Evolutionary conservation across 179 eudicot species (phyloP).

Genomic region (Corrigiola litoralis): DNA sequence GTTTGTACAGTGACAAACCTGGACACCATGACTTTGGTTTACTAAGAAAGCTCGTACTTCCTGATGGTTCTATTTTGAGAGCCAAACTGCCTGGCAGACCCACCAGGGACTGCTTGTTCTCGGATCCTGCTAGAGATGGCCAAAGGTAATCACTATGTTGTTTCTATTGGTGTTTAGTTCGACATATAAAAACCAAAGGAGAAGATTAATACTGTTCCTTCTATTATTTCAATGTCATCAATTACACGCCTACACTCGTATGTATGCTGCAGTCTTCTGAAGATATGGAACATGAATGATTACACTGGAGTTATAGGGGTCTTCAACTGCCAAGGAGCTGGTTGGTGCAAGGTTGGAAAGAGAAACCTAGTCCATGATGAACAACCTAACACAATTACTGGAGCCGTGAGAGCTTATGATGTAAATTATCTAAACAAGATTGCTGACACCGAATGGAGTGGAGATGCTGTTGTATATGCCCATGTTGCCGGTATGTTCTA

Average conservation of each 20-base stretch:
- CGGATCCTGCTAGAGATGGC: conserved; percentile 78
- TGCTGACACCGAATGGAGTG: conserved; percentile 49
- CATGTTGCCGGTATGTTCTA: conserved; percentile 43
- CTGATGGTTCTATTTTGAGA: conserved; percentile 73
- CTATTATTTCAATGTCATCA: background rate
- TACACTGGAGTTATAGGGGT: conserved; percentile 69
- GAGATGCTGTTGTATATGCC: conserved; percentile 57
- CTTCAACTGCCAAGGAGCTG: conserved; percentile 93
- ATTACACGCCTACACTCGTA: background rate
- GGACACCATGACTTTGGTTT: conserved; percentile 71
- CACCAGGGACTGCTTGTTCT: conserved; percentile 64
- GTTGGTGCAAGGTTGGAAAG: conserved; percentile 73
- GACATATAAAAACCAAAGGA: too few species aligned
- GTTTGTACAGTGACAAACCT: conserved; percentile 67
- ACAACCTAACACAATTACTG: conserved; percentile 51
- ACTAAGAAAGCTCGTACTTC: conserved; percentile 68
- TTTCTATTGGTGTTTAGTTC: background rate
- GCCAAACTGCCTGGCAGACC: conserved; percentile 86
- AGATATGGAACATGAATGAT: conserved; percentile 81
- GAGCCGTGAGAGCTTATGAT: conserved; percentile 46
- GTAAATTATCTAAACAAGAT: conserved; percentile 46
- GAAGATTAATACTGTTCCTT: background rate
- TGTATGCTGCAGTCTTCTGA: conserved; percentile 45
- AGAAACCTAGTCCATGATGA: conserved; percentile 59
- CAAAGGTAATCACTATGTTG: conserved; percentile 36